Evolutionary conservation across 441 rosid species (phyloP).

Genomic region (Macaranga tanarius): DNA sequence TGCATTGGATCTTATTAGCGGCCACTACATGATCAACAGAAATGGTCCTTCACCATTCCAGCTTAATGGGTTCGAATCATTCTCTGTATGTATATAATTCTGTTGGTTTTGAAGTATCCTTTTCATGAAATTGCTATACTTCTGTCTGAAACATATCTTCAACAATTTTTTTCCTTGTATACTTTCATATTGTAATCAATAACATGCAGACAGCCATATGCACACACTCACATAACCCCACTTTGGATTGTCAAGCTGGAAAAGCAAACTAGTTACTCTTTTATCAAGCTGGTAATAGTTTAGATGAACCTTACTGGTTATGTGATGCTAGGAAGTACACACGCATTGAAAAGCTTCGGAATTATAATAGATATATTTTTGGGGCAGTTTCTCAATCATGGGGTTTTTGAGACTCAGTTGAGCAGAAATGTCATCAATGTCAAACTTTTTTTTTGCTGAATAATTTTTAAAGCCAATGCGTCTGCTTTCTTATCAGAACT

Average conservation of each 20-base stretch:
- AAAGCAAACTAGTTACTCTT: background rate
- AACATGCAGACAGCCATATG: background rate
- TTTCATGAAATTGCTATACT: background rate
- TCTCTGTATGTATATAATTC: slow-evolving; percentile 51
- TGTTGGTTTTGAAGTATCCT: background rate
- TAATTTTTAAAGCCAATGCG: no score
- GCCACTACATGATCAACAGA: slow-evolving; percentile 69
- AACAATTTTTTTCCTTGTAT: no score
- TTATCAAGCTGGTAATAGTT: background rate
- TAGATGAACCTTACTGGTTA: background rate
- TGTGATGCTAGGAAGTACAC: background rate
- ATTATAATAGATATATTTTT: background rate
- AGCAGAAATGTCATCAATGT: no score
- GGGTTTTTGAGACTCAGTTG: background rate
- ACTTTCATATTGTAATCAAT: no score
- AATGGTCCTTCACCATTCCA: slow-evolving; percentile 72
- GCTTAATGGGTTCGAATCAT: slow-evolving; percentile 66
- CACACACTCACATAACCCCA: background rate
- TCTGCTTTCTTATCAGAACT: background rate
- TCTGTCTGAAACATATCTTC: background rate
- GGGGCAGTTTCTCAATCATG: background rate
- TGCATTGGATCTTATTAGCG: slow-evolving; percentile 91
- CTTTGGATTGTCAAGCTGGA: background rate
- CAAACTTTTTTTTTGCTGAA: no score
- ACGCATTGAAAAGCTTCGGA: background rate